phyloP scores from a whole-genome alignment of 2,329 filamentous ascomycete species.

The Colletotrichum karsti region DNA sequence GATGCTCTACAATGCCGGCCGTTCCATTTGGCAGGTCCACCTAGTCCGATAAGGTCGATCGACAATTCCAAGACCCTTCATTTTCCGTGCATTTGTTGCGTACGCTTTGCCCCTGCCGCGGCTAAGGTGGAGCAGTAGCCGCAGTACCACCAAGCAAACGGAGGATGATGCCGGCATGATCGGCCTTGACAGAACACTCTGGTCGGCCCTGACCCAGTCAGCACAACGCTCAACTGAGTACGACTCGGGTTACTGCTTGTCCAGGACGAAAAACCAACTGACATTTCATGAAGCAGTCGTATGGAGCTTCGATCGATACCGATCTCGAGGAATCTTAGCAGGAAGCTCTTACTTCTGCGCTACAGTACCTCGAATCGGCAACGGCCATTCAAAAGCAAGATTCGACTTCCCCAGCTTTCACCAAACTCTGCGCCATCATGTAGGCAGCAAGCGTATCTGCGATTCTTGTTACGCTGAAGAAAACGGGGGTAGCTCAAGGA shows the following conservation, averaged over 20 bases:
- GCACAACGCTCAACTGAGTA: not conserved
- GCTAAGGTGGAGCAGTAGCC: slow-evolving; percentile 3
- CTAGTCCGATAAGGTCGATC: not conserved
- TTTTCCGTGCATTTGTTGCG: not conserved
- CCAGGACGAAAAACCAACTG: not conserved
- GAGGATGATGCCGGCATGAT: slow-evolving; percentile 6
- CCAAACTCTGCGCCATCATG: slow-evolving; percentile 9
- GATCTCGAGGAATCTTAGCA: not conserved
- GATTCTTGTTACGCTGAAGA: not conserved
- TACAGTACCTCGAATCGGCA: not conserved
- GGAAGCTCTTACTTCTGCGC: not conserved
- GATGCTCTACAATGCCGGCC: no score
- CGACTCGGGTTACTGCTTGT: not conserved
- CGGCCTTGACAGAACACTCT: not conserved
- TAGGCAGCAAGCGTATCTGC: slow-evolving; percentile 10
- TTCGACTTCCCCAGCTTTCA: slow-evolving; percentile 13
- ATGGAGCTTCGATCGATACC: not conserved
- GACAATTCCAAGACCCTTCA: not conserved
- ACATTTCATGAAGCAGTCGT: not conserved
- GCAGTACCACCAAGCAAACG: not conserved
- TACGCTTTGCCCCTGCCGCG: not conserved
- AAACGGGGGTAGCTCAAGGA: slow-evolving; percentile 2
- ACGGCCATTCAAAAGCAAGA: slow-evolving; percentile 1
- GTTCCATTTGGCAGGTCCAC: not conserved
- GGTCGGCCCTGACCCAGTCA: not conserved